Percentiles rank a stretch among this genome's conserved stretches.
Conservation (phyloP, 345 rosid genomes). For the Mallotus nudiflorus region DNA sequence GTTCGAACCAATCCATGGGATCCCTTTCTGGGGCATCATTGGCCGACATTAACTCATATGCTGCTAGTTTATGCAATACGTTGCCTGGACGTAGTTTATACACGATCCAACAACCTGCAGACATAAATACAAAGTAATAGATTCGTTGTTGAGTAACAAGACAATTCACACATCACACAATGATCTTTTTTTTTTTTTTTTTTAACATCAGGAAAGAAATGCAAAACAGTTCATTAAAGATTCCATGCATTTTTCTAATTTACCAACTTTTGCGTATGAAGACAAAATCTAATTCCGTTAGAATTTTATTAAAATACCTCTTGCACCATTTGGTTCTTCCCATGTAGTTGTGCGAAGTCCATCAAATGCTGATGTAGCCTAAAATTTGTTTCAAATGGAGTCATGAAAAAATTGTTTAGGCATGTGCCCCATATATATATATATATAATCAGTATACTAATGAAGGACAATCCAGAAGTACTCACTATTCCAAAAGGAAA, state of each 20-base stretch:
- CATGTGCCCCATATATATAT: background rate
- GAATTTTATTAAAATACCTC: constrained; percentile 42
- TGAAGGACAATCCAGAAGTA: constrained; percentile 17
- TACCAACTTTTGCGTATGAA: too few relatives aligned
- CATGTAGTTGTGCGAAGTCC: constrained; percentile 79
- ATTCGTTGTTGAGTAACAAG: background rate
- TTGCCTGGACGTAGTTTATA: constrained; percentile 48
- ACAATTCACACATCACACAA: background rate
- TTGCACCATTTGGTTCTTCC: constrained; percentile 96
- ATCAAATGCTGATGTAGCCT: constrained; percentile 93
- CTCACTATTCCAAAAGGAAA: constrained; percentile 92
- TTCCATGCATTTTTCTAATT: too few relatives aligned
- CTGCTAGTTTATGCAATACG: constrained; percentile 55
- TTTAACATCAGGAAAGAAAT: background rate
- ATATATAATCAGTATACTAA: too few relatives aligned
- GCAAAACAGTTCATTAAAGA: background rate
- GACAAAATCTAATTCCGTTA: background rate
- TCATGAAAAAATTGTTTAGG: constrained; percentile 14
- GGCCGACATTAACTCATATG: constrained; percentile 85
- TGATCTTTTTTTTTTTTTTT: background rate
- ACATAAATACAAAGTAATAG: too few relatives aligned
- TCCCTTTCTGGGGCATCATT: constrained; percentile 94
- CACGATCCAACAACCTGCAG: constrained; percentile 75
- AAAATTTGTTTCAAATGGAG: constrained; percentile 27
- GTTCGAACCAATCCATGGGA: constrained; percentile 79